Evolutionary conservation across 306 rosid genomes (phyloP).

Genomic region (Castanopsis chinensis): DNA sequence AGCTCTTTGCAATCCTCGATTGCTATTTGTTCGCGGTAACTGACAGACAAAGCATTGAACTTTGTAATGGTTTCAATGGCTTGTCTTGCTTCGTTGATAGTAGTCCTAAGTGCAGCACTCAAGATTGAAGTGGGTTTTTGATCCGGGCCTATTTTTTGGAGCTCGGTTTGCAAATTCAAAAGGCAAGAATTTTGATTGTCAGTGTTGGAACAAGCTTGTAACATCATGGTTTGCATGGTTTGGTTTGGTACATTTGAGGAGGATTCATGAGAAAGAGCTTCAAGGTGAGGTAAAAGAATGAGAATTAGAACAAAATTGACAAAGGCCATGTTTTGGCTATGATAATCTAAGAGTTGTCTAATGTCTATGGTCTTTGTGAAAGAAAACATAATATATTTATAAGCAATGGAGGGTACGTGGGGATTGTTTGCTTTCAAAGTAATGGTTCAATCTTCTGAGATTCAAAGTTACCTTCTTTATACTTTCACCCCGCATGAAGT

Average conservation of each 20-base stretch:
- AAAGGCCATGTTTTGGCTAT: slow-evolving; percentile 43
- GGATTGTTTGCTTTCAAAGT: slow-evolving; percentile 32
- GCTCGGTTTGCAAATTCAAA: slow-evolving; percentile 51
- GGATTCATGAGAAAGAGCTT: slow-evolving; percentile 30
- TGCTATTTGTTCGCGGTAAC: slow-evolving; percentile 74
- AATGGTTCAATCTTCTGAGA: slow-evolving; percentile 29
- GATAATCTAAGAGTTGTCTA: background rate
- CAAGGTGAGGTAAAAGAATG: slow-evolving; percentile 32
- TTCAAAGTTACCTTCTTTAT: slow-evolving; percentile 34
- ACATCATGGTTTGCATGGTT: slow-evolving; percentile 51
- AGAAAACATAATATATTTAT: slow-evolving; percentile 29
- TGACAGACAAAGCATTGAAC: slow-evolving; percentile 61
- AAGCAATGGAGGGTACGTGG: slow-evolving; percentile 4
- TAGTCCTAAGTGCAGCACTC: slow-evolving; percentile 61
- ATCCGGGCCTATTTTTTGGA: slow-evolving; percentile 32
- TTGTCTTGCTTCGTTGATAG: slow-evolving; percentile 56
- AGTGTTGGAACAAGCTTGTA: slow-evolving; percentile 55
- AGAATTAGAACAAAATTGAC: slow-evolving; percentile 43
- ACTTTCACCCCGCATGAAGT: slow-evolving; percentile 44
- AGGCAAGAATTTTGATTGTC: slow-evolving; percentile 60
- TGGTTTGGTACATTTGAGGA: slow-evolving; percentile 44
- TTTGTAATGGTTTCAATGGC: slow-evolving; percentile 67
- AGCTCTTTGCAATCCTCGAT: slow-evolving; percentile 93
- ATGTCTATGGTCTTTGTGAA: slow-evolving; percentile 12
- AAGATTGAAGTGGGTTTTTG: slow-evolving; percentile 49